These are phyloP conservation scores for Leccinum angustisporum DNA, from an alignment of 1,284 basidiomycete genomes.

Conservation along the genomic window DNA sequence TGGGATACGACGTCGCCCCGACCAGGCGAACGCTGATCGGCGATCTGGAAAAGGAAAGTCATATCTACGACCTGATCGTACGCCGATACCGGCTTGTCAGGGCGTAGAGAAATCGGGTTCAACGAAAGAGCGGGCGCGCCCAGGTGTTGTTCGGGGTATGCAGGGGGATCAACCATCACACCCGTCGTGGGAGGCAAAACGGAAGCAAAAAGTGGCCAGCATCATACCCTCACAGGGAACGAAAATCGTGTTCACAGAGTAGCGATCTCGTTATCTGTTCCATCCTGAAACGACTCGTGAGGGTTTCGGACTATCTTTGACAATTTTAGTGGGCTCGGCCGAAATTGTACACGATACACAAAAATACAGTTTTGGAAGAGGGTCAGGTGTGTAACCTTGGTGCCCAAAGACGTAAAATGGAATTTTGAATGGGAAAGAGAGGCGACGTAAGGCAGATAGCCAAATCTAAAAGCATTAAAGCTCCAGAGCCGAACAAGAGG, in stretches of 20 bases:
- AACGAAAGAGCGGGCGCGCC: neutral
- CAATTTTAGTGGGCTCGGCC: neutral
- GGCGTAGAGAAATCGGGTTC: neutral
- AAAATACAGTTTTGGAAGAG: slow-evolving; percentile 4
- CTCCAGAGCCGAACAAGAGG: neutral
- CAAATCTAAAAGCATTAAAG: neutral
- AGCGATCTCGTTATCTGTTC: slow-evolving; percentile 4
- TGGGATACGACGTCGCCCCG: slow-evolving; percentile 13
- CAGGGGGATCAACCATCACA: slow-evolving; percentile 57
- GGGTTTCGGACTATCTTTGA: slow-evolving; percentile 1
- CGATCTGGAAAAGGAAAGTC: slow-evolving; percentile 12
- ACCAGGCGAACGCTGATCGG: slow-evolving; percentile 15
- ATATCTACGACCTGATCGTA: neutral
- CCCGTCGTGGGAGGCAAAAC: slow-evolving; percentile 93
- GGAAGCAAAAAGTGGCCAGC: slow-evolving; percentile 58
- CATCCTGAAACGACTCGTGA: neutral
- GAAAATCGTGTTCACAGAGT: slow-evolving; percentile 58
- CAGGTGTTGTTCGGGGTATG: slow-evolving; percentile 5
- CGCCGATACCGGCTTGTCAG: neutral
- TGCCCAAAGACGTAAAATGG: neutral
- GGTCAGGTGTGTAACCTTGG: neutral
- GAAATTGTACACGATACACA: slow-evolving; percentile 11
- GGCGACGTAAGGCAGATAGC: neutral
- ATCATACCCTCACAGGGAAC: slow-evolving; percentile 64
- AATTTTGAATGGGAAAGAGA: neutral